phyloP scores from a whole-genome alignment of 306 rosid genomes.

The Coriaria nepalensis region DNA sequence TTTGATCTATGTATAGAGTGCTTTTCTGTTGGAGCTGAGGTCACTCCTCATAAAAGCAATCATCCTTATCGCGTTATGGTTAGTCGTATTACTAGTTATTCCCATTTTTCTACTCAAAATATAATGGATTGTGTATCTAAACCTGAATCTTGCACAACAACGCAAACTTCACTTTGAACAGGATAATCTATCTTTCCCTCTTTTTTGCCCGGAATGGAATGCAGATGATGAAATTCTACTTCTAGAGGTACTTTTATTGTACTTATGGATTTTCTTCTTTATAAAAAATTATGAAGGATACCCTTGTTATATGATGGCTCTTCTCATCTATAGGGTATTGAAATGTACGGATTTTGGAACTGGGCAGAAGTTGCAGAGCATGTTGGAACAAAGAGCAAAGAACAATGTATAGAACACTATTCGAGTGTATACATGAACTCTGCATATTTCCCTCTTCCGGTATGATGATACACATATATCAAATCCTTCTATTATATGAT shows the following conservation, averaged over 20 bases:
- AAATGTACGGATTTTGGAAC: constrained; percentile 97
- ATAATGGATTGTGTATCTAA: no score
- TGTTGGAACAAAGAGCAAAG: constrained; percentile 94
- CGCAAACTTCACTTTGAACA: constrained; percentile 27
- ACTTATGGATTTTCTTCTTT: constrained; percentile 8
- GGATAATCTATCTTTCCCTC: constrained; percentile 92
- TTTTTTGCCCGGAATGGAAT: constrained; percentile 92
- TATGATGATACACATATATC: constrained; percentile 27
- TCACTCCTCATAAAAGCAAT: constrained; percentile 78
- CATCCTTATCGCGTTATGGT: constrained; percentile 94
- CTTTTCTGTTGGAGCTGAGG: constrained; percentile 92
- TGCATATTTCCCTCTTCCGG: constrained; percentile 83
- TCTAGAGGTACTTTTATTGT: constrained; percentile 53
- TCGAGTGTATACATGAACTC: constrained; percentile 63
- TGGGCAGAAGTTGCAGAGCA: constrained; percentile 99
- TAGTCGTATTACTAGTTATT: constrained; percentile 19
- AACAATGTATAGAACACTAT: constrained; percentile 84
- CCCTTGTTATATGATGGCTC: background rate
- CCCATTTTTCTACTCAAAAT: background rate
- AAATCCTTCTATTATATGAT: constrained; percentile 10
- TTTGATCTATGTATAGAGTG: constrained; percentile 94
- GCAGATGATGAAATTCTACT: constrained; percentile 96
- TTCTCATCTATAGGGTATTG: constrained; percentile 51
- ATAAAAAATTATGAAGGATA: constrained; percentile 5
- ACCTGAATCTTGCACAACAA: constrained; percentile 1